Conservation (phyloP, 225 moss, liverwort and hornwort genomes). For the Bryoerythrophyllum caledonicum region DNA sequence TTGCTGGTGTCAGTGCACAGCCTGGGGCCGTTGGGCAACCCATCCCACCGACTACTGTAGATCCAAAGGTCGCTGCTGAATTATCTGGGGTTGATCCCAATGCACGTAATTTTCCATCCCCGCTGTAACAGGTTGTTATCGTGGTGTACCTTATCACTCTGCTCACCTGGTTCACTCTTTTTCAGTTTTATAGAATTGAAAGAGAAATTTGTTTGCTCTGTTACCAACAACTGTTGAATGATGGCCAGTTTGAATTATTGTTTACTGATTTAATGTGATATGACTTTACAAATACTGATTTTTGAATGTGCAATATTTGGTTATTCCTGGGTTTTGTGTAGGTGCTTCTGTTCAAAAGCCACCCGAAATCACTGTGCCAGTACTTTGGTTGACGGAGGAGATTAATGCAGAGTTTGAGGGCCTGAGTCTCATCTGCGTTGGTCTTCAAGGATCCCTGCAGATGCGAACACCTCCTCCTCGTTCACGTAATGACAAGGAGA, state of each 20-base stretch:
- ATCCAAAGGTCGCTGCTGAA: constrained; percentile 51
- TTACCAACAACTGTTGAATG: constrained; percentile 2
- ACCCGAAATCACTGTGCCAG: constrained; percentile 51
- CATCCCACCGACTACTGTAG: constrained; percentile 24
- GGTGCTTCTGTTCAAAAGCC: constrained; percentile 52
- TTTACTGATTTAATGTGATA: not conserved
- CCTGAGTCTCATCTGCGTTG: constrained; percentile 74
- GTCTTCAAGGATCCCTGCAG: constrained; percentile 85
- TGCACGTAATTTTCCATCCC: constrained; percentile 43
- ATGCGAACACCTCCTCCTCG: constrained; percentile 66
- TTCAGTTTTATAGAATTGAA: not conserved
- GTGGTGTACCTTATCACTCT: not conserved
- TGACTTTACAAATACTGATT: constrained; percentile 10
- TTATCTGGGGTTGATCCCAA: constrained; percentile 53
- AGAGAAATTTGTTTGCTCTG: constrained; percentile 3
- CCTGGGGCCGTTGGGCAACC: constrained; percentile 36
- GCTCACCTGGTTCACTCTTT: not conserved
- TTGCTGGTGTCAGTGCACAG: constrained; percentile 68
- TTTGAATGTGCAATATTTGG: not conserved
- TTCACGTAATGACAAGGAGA: constrained; percentile 72
- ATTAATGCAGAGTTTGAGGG: constrained; percentile 90
- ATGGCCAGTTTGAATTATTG: not conserved
- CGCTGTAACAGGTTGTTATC: constrained; percentile 8
- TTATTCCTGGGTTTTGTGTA: constrained; percentile 28
- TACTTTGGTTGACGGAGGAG: constrained; percentile 90